phyloP scores from a whole-genome alignment of 148 eudicot genomes.

The Arbutus unedo region DNA sequence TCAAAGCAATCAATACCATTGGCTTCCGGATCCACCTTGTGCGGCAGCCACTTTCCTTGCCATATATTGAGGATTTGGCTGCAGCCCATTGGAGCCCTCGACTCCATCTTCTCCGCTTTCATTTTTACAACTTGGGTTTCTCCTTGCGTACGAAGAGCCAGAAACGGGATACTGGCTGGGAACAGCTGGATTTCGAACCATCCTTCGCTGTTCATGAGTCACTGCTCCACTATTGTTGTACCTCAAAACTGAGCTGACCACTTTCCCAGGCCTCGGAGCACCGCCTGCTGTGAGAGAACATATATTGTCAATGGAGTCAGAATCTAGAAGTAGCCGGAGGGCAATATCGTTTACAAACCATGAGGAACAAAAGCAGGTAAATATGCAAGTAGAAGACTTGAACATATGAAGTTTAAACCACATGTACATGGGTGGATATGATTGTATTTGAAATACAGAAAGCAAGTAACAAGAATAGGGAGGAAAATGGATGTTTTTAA shows the following conservation, averaged over 20 bases:
- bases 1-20: conserved; percentile 51
- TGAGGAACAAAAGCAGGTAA: background rate
- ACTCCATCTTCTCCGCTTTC: conserved; percentile 58
- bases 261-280: conserved; percentile 91
- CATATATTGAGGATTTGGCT: conserved; percentile 65
- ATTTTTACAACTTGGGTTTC: conserved; percentile 58
- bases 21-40: conserved; percentile 62
- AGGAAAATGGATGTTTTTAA: background rate
- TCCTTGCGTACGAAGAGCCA: conserved; percentile 57
- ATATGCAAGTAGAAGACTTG: background rate
- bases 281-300: conserved; percentile 34
- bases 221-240: conserved; percentile 61
- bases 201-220: conserved; percentile 56
- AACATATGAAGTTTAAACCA: too few species aligned
- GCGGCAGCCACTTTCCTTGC: conserved; percentile 78
- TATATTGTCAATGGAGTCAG: background rate
- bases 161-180: conserved; percentile 66
- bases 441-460: background rate
- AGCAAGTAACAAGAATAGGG: too few species aligned
- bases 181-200: conserved; percentile 54
- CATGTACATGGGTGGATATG: background rate
- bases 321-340: background rate
- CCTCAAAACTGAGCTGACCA: conserved; percentile 53
- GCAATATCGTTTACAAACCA: background rate
- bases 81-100: conserved; percentile 65